phyloP scores from a whole-genome alignment of 1,284 basidiomycete genomes.

The Cutaneotrichosporon mucoides region DNA sequence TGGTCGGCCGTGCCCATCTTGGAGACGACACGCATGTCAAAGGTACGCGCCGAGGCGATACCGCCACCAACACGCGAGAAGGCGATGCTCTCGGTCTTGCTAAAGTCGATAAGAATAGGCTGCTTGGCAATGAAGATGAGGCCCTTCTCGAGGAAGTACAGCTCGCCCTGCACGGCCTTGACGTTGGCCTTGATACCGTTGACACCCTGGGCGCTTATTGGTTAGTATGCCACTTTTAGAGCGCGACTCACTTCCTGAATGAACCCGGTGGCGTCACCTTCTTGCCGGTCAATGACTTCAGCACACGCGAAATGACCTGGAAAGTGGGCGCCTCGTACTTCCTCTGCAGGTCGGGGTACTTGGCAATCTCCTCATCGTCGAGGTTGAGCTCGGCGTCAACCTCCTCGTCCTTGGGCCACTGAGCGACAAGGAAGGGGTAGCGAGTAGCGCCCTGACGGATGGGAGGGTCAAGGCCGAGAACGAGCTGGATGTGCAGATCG shows the following conservation, averaged over 20 bases:
- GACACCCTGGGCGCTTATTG: slow-evolving; percentile 50
- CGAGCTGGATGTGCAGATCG: slow-evolving; percentile 92
- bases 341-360: slow-evolving; percentile 55
- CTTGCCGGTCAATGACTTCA: slow-evolving; percentile 84
- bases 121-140: slow-evolving; percentile 98
- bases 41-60: slow-evolving; percentile 83
- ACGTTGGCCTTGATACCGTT: slow-evolving; percentile 85
- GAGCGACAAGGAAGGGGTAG: slow-evolving; percentile 97
- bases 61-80: slow-evolving; percentile 93
- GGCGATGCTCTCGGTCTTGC: slow-evolving; percentile 83
- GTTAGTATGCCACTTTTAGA: slow-evolving; percentile 2
- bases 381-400: slow-evolving; percentile 94
- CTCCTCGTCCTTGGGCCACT: slow-evolving; percentile 94
- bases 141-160: slow-evolving; percentile 97
- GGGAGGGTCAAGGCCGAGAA: slow-evolving; percentile 82
- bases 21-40: slow-evolving; percentile 87
- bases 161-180: slow-evolving; percentile 93
- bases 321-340: slow-evolving; percentile 80
- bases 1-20: slow-evolving; percentile 71
- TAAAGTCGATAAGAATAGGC: slow-evolving; percentile 84
- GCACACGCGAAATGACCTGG: slow-evolving; percentile 91
- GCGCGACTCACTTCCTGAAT: slow-evolving; percentile 66
- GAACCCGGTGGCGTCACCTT: slow-evolving; percentile 80
- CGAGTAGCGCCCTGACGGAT: slow-evolving; percentile 98
- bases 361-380: slow-evolving; percentile 58